A percentile compares a stretch with the other conserved stretches of the same genome.
phyloP scores from a whole-genome alignment of 2,329 filamentous ascomycete genomes.

The Thermoascus crustaceus region DNA sequence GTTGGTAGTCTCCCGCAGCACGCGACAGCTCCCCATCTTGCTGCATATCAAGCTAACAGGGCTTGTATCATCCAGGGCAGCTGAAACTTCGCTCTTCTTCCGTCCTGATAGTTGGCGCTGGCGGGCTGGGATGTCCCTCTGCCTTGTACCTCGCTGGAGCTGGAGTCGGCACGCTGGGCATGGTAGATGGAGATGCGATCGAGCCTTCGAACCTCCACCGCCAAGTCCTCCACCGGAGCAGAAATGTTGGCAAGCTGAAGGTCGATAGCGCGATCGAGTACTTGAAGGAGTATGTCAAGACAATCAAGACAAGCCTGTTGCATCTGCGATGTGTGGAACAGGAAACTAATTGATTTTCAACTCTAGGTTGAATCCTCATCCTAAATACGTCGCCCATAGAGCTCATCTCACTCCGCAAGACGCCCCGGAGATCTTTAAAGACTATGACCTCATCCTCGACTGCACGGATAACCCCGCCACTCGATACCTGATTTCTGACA shows the following conservation, averaged over 20 bases:
- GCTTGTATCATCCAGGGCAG: no score
- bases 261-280: slow-evolving; percentile 65
- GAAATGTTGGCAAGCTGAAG: slow-evolving; percentile 65
- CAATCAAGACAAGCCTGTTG: no score
- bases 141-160: slow-evolving; percentile 88
- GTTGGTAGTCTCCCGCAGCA: no score
- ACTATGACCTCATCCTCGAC: slow-evolving; percentile 81
- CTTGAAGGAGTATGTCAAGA: slow-evolving; percentile 47
- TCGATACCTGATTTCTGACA: slow-evolving; percentile 86
- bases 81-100: slow-evolving; percentile 59
- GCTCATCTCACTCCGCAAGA: slow-evolving; percentile 61
- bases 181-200: slow-evolving; percentile 82
- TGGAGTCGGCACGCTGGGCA: slow-evolving; percentile 71
- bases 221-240: slow-evolving; percentile 72
- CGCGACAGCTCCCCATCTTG: neutral
- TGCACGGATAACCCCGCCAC: slow-evolving; percentile 91
- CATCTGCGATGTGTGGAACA: neutral
- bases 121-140: slow-evolving; percentile 85
- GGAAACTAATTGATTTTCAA: neutral
- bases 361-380: slow-evolving; percentile 61
- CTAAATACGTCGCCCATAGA: slow-evolving; percentile 55
- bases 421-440: slow-evolving; percentile 55
- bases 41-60: no score
- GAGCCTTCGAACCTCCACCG: slow-evolving; percentile 88
- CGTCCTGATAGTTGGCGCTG: slow-evolving; percentile 77